phyloP scores from a whole-genome alignment of 192 early-diverging fungal genomes.

The Cetraspora pellucida region DNA sequence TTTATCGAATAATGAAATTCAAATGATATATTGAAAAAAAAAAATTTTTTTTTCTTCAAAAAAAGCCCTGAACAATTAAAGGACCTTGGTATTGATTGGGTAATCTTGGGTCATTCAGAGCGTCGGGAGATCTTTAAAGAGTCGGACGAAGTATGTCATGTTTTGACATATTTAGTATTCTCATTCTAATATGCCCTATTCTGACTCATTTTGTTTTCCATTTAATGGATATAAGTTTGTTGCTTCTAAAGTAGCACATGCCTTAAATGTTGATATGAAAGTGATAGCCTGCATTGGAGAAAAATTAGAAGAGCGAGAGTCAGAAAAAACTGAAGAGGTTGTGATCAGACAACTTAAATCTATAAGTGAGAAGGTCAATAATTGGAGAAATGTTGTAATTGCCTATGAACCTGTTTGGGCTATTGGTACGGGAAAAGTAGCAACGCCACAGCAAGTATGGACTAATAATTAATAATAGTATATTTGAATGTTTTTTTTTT shows the following conservation, averaged over 20 bases:
- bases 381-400: slow-evolving; percentile 95
- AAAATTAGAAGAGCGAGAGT: slow-evolving; percentile 93
- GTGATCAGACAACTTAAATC: slow-evolving; percentile 89
- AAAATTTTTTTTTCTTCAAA: neutral
- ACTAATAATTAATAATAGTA: neutral
- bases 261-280: slow-evolving; percentile 83
- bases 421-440: slow-evolving; percentile 99
- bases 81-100: slow-evolving; percentile 94
- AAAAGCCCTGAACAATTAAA: slow-evolving; percentile 88
- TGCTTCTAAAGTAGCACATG: slow-evolving; percentile 88
- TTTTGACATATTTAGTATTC: neutral
- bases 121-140: slow-evolving; percentile 92
- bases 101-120: slow-evolving; percentile 98
- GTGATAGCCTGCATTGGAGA: slow-evolving; percentile 97
- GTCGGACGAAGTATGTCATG: slow-evolving; percentile 68
- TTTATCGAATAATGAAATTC: neutral
- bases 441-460: slow-evolving; percentile 74
- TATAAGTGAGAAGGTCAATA: slow-evolving; percentile 72
- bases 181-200: neutral
- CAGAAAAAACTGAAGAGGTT: slow-evolving; percentile 81
- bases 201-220: neutral
- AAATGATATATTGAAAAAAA: neutral
- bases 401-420: slow-evolving; percentile 99
- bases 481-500: neutral
- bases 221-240: slow-evolving; percentile 53